These are phyloP conservation scores for Kuraishia ogatae DNA, from an alignment of 805 yeast species.

Conservation along the genomic window DNA sequence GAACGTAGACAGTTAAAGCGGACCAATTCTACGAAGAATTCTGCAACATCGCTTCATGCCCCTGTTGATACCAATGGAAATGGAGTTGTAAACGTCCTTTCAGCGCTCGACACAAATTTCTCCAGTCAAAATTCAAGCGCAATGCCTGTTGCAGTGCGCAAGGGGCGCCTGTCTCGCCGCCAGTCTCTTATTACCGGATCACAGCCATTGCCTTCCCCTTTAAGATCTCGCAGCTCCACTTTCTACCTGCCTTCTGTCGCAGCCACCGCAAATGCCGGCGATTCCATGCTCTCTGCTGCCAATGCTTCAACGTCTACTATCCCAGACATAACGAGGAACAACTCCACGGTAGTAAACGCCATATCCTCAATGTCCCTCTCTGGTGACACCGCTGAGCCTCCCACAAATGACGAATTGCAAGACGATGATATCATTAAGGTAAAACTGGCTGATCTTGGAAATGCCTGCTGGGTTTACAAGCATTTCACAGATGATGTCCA, in stretches of 20 bases:
- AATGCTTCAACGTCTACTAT: slow-evolving; percentile 7
- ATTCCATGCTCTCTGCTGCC: not conserved
- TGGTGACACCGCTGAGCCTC: slow-evolving; percentile 24
- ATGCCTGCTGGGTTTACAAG: slow-evolving; percentile 73
- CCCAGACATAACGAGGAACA: not conserved
- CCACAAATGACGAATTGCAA: slow-evolving; percentile 25
- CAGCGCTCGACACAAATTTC: not conserved
- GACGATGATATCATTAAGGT: slow-evolving; percentile 54
- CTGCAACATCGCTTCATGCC: not conserved
- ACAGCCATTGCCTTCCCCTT: slow-evolving; percentile 87
- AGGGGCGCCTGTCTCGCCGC: slow-evolving; percentile 48
- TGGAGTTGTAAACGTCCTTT: not conserved
- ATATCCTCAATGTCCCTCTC: slow-evolving; percentile 30
- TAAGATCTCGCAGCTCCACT: slow-evolving; percentile 39
- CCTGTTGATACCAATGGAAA: not conserved
- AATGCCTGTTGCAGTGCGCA: slow-evolving; percentile 7
- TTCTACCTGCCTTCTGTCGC: slow-evolving; percentile 9
- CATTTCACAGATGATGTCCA: slow-evolving; percentile 88
- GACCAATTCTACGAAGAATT: slow-evolving; percentile 2
- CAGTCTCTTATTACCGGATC: slow-evolving; percentile 81
- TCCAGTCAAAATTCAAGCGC: not conserved
- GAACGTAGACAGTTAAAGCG: slow-evolving; percentile 19
- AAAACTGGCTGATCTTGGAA: slow-evolving; percentile 90
- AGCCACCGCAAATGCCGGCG: not conserved
- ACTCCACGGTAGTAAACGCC: slow-evolving; percentile 20